Percentiles rank a stretch among this genome's conserved stretches.
These are phyloP conservation scores for Sclerotinia sclerotiorum DNA, from an alignment of 2,329 filamentous ascomycete species.

Conservation along the genomic window DNA sequence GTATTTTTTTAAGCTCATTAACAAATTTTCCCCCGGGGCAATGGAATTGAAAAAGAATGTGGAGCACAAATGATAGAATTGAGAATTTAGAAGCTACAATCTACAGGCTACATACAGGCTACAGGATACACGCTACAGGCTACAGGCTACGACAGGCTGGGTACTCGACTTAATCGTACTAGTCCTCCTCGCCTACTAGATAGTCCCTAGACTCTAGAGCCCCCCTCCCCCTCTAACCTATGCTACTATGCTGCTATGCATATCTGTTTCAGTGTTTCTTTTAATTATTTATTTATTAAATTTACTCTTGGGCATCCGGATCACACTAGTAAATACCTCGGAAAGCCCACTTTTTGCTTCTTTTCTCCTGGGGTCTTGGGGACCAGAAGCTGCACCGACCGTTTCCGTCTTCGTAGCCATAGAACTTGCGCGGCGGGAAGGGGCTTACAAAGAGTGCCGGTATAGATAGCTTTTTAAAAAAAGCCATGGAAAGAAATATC, in stretches of 20 bases:
- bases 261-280: too few relatives aligned
- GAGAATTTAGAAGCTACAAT: too few relatives aligned
- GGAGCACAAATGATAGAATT: neutral
- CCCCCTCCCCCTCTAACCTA: too few relatives aligned
- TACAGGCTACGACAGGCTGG: neutral
- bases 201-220: too few relatives aligned
- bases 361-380: neutral
- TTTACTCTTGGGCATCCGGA: too few relatives aligned
- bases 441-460: neutral
- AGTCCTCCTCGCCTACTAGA: too few relatives aligned
- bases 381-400: neutral
- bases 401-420: neutral
- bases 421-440: slow-evolving; percentile 13
- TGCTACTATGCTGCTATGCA: too few relatives aligned
- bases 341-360: neutral
- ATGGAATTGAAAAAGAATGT: neutral
- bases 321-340: neutral
- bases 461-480: neutral
- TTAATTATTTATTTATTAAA: too few relatives aligned
- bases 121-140: too few relatives aligned
- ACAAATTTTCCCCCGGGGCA: neutral
- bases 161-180: neutral
- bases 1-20: neutral
- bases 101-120: too few relatives aligned
- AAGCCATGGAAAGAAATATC: neutral